Evolutionary conservation across 306 rosid species (phyloP).

Genomic region (Pachyrhizus erosus): DNA sequence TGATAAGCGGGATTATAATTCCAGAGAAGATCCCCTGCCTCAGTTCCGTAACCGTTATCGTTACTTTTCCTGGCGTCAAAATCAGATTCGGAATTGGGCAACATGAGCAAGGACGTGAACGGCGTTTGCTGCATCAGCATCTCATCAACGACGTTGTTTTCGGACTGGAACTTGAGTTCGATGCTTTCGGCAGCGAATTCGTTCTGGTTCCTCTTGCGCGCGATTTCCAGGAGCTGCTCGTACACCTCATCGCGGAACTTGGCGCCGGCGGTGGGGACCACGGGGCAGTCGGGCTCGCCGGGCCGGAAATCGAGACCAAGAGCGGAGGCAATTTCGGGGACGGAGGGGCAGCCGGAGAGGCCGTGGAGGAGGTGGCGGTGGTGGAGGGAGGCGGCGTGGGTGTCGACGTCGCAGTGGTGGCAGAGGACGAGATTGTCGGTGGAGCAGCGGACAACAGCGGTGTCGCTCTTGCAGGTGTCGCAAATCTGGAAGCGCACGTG

Average conservation of each 20-base stretch:
- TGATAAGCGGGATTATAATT: conserved; percentile 34
- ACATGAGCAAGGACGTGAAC: conserved; percentile 43
- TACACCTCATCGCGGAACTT: conserved; percentile 40
- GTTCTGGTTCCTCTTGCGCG: neutral
- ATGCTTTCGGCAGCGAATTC: neutral
- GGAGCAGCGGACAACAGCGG: conserved; percentile 40
- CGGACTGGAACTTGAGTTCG: neutral
- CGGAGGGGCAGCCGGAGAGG: conserved; percentile 54
- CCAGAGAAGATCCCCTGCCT: conserved; percentile 45
- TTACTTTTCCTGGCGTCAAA: neutral
- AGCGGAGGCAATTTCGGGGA: conserved; percentile 38
- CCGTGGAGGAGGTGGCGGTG: conserved; percentile 35
- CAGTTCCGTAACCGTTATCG: conserved; percentile 33
- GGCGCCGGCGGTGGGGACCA: neutral
- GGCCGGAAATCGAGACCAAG: conserved; percentile 39
- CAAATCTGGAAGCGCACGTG: conserved; percentile 58
- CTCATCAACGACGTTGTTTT: conserved; percentile 31
- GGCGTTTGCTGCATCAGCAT: conserved; percentile 49
- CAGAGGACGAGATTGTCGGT: conserved; percentile 49
- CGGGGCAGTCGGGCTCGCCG: neutral
- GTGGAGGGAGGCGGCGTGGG: conserved; percentile 24
- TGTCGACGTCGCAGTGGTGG: conserved; percentile 46
- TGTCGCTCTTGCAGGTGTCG: conserved; percentile 41
- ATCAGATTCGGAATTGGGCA: conserved; percentile 24
- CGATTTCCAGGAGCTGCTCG: conserved; percentile 49